Evolutionary conservation across 2,329 filamentous ascomycete genomes (phyloP), one percentile per base, ranked within the genome.

Genomic region (Sporothrix variecibatus): DNA sequence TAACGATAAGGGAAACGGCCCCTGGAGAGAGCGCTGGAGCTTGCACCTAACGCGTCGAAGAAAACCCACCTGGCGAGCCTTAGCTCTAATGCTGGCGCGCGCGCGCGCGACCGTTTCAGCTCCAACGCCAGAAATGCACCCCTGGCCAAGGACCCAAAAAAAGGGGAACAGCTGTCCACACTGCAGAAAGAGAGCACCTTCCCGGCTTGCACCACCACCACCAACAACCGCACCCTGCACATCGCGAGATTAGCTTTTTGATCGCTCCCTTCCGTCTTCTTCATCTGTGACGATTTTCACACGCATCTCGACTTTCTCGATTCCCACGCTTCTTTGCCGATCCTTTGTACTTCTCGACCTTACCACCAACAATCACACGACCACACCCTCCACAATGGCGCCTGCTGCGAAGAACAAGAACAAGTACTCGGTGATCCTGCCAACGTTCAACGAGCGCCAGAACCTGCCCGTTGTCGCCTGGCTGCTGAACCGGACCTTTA

Each of bases 391-490:
- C 34, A 79, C 78, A 79, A 89, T 89, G 87, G 86, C 43, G 43
- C 43, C 87, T 74, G 81, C 84, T 72, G 78, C 79, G 17, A 67
- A 46, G 60, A 64, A 40, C 71, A 80, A 81, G 69, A 87, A 96
- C 88, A 97, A 95, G 85, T 99, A 98, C 89, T 97, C 95, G 78
- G 92, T 99, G 82, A 95, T 99, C 81, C 90, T 99, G 77, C 96
- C 96, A 74, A 99, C 96, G 76, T 99, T 97, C 90, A 98, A 99
- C 84, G 96, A 99, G 89, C 94, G 96, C 82, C 91, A 91, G 83
- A 99, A 99, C 86, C 90, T 99, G 78, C 96, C 96, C 80, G 96
- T 99, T 82, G 94, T 98, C 82, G 90, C 92, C 80, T 98, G 94
- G 94, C 87, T 99, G 83, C 89, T 99, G 78, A 93, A 97, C 86